phyloP scores from a whole-genome alignment of 1,284 basidiomycete species.

The Irpex lacteus region DNA sequence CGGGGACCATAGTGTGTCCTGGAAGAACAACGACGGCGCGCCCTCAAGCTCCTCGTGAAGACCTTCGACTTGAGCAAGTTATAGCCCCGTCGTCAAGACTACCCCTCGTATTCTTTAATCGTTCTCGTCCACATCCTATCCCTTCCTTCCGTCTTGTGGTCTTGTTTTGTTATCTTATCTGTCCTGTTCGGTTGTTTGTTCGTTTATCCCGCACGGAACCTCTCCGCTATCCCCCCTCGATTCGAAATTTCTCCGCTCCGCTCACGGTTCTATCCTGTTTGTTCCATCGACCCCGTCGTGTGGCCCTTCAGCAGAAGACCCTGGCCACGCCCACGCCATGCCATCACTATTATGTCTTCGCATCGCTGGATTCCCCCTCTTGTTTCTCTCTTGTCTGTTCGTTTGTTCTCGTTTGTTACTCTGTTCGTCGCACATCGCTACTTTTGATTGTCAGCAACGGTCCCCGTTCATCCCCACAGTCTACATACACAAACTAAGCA shows the following conservation, averaged over 20 bases:
- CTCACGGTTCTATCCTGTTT: conserved; percentile 19
- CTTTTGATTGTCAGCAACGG: not conserved
- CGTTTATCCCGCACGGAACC: conserved; percentile 16
- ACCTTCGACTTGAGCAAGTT: conserved; percentile 9
- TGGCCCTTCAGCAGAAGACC: conserved; percentile 10
- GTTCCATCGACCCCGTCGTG: conserved; percentile 22
- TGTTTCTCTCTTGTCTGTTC: conserved; percentile 9
- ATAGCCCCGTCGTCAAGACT: conserved; percentile 3
- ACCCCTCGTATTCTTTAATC: conserved; percentile 1
- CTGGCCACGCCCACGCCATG: conserved; percentile 17
- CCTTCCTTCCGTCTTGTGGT: conserved; percentile 12
- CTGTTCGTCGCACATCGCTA: conserved; percentile 13
- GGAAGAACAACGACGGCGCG: conserved; percentile 19
- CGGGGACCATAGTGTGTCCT: conserved; percentile 33
- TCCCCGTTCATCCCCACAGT: conserved; percentile 5
- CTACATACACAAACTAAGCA: not conserved
- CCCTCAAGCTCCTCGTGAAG: conserved; percentile 21
- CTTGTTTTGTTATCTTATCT: conserved; percentile 12
- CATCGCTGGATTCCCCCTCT: conserved; percentile 24
- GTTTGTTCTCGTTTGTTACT: conserved; percentile 9
- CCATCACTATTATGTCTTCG: conserved; percentile 23
- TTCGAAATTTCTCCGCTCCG: conserved; percentile 17
- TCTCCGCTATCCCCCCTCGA: conserved; percentile 18
- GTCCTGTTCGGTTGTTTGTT: conserved; percentile 16
- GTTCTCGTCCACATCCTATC: conserved; percentile 8